Base-by-base conservation (phyloP, 1,284 basidiomycete species). In the Meira nashicola region DNA sequence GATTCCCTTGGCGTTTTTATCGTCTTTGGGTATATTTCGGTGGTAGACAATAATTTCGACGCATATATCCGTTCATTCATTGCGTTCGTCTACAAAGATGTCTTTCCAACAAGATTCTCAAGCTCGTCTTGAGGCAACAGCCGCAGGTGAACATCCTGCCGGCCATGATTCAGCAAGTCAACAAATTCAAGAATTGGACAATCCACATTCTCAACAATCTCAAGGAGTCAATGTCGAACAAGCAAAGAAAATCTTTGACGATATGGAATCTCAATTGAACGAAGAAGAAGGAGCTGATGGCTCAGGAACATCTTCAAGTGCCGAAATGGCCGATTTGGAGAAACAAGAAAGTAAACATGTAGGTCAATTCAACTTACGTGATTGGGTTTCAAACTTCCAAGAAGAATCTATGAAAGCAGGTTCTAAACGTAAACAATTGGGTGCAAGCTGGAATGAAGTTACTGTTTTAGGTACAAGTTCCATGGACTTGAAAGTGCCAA, bases 351-450 rank as follows among this genome's bases (percentile, higher is more conserved):
- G 25, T 7, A 37, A 14, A 14, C 21, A 70, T 65, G 54, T 63
- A 61, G 37, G 37, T 17, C 21, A 53, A 41, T 90, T 90, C 70
- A 84, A 90, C 77, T 83, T 93, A 8, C 83, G 85, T 37, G 87
- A 87, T 55, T 91, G 89, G 70, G 83, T 94, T 15, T 82, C 84
- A 9, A 65, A 51, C 28, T 53, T 87, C 62, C 86, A 86, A 70
- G 84, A 88, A 44, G 81, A 82, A 61, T 87, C 58, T 83, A 82
- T 86, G 1, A 49, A 62, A 10, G 64, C 61, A 6, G 68, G 68
- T 28, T 59, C 68, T 58, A 68, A 68, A 50, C 54, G 62, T 10
- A 72, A 72, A 58, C 58, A 49, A 46, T 43, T 72, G 25, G 70
- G 70, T 40, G 68, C 68, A 53, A 68, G 61, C 15, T 72, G 68